Percentiles rank a stretch among this genome's conserved stretches.
Evolutionary conservation across 441 rosid species (phyloP).

Genomic region (Populus hybrid): DNA sequence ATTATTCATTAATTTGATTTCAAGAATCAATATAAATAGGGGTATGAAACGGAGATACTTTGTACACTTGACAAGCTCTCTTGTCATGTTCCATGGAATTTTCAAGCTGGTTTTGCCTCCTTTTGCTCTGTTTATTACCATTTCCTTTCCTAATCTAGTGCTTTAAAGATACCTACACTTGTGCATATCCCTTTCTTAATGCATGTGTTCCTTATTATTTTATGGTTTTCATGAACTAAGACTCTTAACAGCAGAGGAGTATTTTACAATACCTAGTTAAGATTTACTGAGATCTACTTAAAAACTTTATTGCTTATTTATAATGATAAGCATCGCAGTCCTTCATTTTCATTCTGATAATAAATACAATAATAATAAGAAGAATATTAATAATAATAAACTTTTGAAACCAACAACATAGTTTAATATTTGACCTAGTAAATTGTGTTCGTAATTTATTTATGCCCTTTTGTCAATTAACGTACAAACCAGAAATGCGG

Average conservation of each 20-base stretch:
- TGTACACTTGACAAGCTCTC: not conserved
- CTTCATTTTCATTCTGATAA: conserved; percentile 12
- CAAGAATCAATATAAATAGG: no score
- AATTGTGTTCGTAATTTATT: not conserved
- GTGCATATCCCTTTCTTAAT: not conserved
- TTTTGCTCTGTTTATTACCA: not conserved
- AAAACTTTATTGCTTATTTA: not conserved
- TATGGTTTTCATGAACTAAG: not conserved
- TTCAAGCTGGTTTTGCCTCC: not conserved
- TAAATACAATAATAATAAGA: no score
- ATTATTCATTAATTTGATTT: no score
- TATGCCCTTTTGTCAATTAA: conserved; percentile 1
- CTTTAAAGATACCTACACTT: not conserved
- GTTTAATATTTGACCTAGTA: conserved; percentile 33
- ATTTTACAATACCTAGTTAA: conserved; percentile 24
- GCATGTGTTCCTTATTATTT: not conserved
- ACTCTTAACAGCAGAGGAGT: not conserved
- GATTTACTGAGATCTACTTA: conserved; percentile 25
- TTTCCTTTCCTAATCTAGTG: not conserved
- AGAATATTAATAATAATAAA: no score
- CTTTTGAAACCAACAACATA: conserved; percentile 17
- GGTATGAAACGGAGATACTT: not conserved
- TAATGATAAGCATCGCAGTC: conserved; percentile 28
- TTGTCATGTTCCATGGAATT: not conserved
- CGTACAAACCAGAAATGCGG: conserved; percentile 3